Conservation (phyloP, 2,329 filamentous ascomycete species). For the Sordariomycetes sp. region DNA sequence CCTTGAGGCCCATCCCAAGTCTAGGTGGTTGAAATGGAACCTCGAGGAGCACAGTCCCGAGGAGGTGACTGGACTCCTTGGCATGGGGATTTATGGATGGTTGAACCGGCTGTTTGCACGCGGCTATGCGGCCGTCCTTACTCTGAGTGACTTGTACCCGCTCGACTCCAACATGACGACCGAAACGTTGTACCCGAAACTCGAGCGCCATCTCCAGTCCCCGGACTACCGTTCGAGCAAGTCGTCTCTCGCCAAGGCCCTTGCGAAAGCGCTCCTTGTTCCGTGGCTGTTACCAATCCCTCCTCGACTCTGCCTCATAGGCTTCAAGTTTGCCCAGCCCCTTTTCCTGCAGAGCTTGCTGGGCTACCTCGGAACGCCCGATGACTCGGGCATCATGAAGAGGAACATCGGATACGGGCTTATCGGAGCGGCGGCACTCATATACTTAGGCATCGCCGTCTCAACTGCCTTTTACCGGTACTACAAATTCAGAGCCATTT, state of each 20-base stretch:
- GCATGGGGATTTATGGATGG: conserved; percentile 22
- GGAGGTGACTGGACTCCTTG: conserved; percentile 20
- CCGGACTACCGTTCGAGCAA: conserved; percentile 2
- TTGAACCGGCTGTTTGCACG: conserved; percentile 20
- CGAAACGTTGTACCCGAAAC: conserved; percentile 9
- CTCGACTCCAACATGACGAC: conserved; percentile 18
- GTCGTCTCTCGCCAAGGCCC: conserved; percentile 17
- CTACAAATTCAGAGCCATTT: conserved; percentile 19
- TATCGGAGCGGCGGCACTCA: conserved; percentile 26
- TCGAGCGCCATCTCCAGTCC: conserved; percentile 9
- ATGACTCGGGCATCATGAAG: background rate
- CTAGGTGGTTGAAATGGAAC: conserved; percentile 26
- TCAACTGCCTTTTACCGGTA: conserved; percentile 28
- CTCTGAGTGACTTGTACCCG: conserved; percentile 20
- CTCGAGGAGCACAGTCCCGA: conserved; percentile 25
- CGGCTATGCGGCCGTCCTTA: conserved; percentile 23
- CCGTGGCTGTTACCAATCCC: conserved; percentile 22
- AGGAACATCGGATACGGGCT: conserved; percentile 25
- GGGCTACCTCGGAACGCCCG: conserved; percentile 16
- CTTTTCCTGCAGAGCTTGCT: conserved; percentile 29
- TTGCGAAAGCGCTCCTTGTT: conserved; percentile 17
- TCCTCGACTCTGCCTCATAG: conserved; percentile 24
- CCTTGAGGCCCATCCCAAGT: conserved; percentile 26
- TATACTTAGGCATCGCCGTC: conserved; percentile 28
- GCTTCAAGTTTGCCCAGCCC: conserved; percentile 29